These are phyloP conservation scores for Starmerella riodocensis DNA, from an alignment of 805 yeast species.

Conservation along the genomic window DNA sequence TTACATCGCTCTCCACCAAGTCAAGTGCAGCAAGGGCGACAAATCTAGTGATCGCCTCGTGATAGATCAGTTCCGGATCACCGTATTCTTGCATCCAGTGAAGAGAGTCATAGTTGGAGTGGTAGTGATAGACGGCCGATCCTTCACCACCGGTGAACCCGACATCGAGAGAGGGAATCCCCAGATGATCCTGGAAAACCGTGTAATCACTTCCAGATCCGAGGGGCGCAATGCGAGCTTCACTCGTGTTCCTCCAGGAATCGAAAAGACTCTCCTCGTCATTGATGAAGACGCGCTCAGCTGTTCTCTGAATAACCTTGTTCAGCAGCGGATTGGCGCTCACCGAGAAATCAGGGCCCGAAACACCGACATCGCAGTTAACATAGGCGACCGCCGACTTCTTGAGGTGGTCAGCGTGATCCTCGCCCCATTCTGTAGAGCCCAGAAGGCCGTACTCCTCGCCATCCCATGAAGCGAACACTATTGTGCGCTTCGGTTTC, in stretches of 20 bases:
- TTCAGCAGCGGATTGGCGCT: conserved; percentile 50
- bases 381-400: conserved; percentile 50
- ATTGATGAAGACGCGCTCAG: conserved; percentile 37
- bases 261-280: conserved; percentile 26
- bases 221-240: conserved; percentile 33
- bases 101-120: conserved; percentile 59
- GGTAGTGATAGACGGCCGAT: conserved; percentile 54
- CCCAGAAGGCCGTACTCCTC: conserved; percentile 64
- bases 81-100: conserved; percentile 55
- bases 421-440: conserved; percentile 66
- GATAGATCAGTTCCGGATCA: conserved; percentile 50
- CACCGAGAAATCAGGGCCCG: conserved; percentile 41
- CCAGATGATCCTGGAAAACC: conserved; percentile 32
- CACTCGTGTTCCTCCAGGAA: conserved; percentile 24
- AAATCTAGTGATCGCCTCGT: conserved; percentile 42
- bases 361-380: conserved; percentile 53
- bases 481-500: conserved; percentile 60
- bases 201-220: conserved; percentile 63
- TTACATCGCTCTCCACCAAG: conserved; percentile 37
- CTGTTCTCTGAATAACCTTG: conserved; percentile 33
- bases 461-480: conserved; percentile 71
- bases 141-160: conserved; percentile 40
- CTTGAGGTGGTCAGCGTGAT: conserved; percentile 34
- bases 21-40: conserved; percentile 39
- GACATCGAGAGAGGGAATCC: conserved; percentile 38